phyloP scores from a whole-genome alignment of 2,329 filamentous ascomycete genomes.

The Davidsoniella neocaledoniae region DNA sequence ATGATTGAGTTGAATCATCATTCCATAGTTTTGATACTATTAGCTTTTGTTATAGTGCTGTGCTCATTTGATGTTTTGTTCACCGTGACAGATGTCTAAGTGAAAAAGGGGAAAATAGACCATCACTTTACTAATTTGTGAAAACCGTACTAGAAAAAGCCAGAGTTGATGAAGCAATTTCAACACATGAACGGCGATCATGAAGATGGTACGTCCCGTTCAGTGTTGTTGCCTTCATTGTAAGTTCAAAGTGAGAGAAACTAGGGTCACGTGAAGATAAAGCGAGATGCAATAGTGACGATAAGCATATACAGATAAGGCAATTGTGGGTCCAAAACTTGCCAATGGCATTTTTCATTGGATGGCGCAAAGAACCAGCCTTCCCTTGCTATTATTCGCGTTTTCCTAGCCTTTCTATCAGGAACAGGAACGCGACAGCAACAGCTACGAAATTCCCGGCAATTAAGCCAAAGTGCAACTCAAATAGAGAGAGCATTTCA shows the following conservation, averaged over 20 bases:
- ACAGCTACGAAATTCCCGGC: background rate
- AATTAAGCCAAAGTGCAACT: background rate
- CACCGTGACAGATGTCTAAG: too few species aligned
- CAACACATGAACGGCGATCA: too few species aligned
- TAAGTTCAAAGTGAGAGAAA: background rate
- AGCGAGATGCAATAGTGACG: background rate
- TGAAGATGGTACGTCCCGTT: too few species aligned
- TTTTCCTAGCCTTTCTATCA: slow-evolving; percentile 8
- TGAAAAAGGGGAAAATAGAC: too few species aligned
- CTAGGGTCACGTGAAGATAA: slow-evolving; percentile 4
- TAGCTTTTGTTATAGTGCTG: too few species aligned
- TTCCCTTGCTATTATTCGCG: slow-evolving; percentile 10
- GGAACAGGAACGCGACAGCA: slow-evolving; percentile 7
- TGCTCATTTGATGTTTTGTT: too few species aligned
- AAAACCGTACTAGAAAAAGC: too few species aligned
- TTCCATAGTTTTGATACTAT: too few species aligned
- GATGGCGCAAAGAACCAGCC: slow-evolving; percentile 10
- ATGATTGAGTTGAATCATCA: too few species aligned
- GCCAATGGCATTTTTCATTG: slow-evolving; percentile 8
- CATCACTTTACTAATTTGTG: too few species aligned
- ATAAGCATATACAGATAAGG: background rate
- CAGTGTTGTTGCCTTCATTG: too few species aligned
- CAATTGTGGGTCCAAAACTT: background rate
- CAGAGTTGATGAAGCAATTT: too few species aligned
- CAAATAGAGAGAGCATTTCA: background rate